Evolutionary conservation across 345 rosid genomes (phyloP).

Genomic region (Tarenaya hassleriana): DNA sequence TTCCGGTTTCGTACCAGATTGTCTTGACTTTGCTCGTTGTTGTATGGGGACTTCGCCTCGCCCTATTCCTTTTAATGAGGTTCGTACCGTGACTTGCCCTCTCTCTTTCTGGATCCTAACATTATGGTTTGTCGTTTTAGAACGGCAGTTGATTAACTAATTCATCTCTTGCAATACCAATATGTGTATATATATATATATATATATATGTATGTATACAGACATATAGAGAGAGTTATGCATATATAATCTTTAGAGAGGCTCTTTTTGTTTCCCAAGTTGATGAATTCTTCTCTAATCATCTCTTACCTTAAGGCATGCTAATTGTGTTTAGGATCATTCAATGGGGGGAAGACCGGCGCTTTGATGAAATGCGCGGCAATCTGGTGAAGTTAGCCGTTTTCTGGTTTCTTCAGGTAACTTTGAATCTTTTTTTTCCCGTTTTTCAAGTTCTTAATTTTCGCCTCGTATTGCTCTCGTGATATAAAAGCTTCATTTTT

Average conservation of each 20-base stretch:
- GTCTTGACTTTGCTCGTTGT: conserved; percentile 62
- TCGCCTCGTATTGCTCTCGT: conserved; percentile 9
- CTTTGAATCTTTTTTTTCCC: conserved; percentile 1
- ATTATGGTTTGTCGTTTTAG: too few relatives aligned
- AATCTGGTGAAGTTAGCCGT: conserved; percentile 62
- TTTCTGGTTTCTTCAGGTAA: conserved; percentile 88
- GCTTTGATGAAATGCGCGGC: conserved; percentile 76
- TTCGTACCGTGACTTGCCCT: conserved; percentile 21
- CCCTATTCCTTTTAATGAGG: conserved; percentile 72
- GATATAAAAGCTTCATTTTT: conserved; percentile 4
- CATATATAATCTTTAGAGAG: not conserved
- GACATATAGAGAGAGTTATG: not conserved
- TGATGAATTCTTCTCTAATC: not conserved
- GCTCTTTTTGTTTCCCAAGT: too few relatives aligned
- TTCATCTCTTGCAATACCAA: not conserved
- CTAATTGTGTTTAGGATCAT: conserved; percentile 44
- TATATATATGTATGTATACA: not conserved
- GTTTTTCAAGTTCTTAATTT: conserved; percentile 1
- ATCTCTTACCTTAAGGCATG: not conserved
- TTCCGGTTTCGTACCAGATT: conserved; percentile 39
- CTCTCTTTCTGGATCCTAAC: not conserved
- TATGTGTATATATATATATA: not conserved
- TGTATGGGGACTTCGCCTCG: conserved; percentile 86
- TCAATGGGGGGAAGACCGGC: conserved; percentile 94
- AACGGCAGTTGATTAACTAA: not conserved